Evolutionary conservation across 371 early-diverging fungal genomes (phyloP), one percentile per base, ranked within the genome.

Genomic region (Rhizopus arrhizus): DNA sequence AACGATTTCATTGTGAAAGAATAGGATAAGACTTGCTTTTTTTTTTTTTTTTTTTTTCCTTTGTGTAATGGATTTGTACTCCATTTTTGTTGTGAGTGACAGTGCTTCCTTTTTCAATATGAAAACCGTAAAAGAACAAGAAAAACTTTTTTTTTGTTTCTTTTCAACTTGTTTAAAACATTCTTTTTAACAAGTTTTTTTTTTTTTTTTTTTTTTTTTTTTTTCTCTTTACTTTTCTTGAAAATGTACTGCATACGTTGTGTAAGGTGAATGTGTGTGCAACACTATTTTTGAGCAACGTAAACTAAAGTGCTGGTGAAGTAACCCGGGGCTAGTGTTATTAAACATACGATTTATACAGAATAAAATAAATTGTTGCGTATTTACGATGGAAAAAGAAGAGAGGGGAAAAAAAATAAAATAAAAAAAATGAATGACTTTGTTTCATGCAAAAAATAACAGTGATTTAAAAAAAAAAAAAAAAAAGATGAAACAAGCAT

Each of bases 401-500:
- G 6, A 22, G 7, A 45, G 13, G 7, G 22, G 11, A 12, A 45
- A 45, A 45, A 11, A 45, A 45, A 15, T 15, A 45, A 16, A 45
- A 45, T 3, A 45, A 29, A 42, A 41, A 42, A 49, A 49, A 15
- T 6, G n/a, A 49, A 29, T 8, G 33, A 32, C 12, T 40, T 40
- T 40, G 33, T 22, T 22, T 22, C 22, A 22, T 22, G 22, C 22
- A 16, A 45, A 45, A 41, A 42, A 49, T 22, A 15, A 29, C 1
- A 49, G n/a, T 8, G 33, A 32, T 40, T 40, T 40, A 10, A 10
- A n/a, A 45, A 15, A 43, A 15, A 43, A 6, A 43, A 43, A 43
- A 43, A 15, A 43, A 15, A 43, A 43, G 15, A 43, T n/a, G 43
- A 48, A 48, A 48, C 32, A 52, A 52, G 34, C 10, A 53, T 16